Percentiles rank a stretch among this genome's conserved stretches.
These are phyloP conservation scores for Evernia prunastri DNA, from an alignment of 495 filamentous ascomycete genomes.

Conservation along the genomic window DNA sequence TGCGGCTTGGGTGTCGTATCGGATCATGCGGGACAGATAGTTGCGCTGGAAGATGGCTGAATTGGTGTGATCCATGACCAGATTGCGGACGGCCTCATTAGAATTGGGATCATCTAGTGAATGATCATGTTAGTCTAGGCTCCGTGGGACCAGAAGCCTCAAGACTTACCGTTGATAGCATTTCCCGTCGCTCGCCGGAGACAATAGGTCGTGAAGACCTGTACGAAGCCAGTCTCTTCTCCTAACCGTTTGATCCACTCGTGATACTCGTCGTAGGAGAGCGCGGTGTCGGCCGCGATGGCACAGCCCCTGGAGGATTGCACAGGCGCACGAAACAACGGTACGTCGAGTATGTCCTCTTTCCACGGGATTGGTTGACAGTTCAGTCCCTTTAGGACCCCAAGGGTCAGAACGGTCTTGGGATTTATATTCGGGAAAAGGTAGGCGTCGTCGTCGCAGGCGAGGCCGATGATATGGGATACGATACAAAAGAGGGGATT, in stretches of 20 bases:
- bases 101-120: too few relatives aligned
- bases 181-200: constrained; percentile 24
- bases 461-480: constrained; percentile 22
- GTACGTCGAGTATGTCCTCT: constrained; percentile 15
- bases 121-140: too few relatives aligned
- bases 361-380: constrained; percentile 20
- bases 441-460: constrained; percentile 23
- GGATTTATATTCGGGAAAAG: constrained; percentile 10
- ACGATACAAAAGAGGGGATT: constrained; percentile 20
- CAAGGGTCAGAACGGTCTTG: constrained; percentile 14
- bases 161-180: constrained; percentile 20
- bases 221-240: constrained; percentile 19
- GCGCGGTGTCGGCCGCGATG: not conserved
- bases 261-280: constrained; percentile 10
- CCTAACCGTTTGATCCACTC: constrained; percentile 14
- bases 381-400: constrained; percentile 2
- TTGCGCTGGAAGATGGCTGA: constrained; percentile 23
- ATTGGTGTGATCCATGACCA: constrained; percentile 21
- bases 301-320: not conserved
- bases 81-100: constrained; percentile 18
- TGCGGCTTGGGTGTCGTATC: too few relatives aligned
- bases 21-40: constrained; percentile 24
- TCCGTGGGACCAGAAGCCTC: constrained; percentile 4
- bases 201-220: constrained; percentile 24
- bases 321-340: constrained; percentile 16